Conservation (phyloP, 495 filamentous ascomycete genomes). For the Hyaloscypha hepaticicola region DNA sequence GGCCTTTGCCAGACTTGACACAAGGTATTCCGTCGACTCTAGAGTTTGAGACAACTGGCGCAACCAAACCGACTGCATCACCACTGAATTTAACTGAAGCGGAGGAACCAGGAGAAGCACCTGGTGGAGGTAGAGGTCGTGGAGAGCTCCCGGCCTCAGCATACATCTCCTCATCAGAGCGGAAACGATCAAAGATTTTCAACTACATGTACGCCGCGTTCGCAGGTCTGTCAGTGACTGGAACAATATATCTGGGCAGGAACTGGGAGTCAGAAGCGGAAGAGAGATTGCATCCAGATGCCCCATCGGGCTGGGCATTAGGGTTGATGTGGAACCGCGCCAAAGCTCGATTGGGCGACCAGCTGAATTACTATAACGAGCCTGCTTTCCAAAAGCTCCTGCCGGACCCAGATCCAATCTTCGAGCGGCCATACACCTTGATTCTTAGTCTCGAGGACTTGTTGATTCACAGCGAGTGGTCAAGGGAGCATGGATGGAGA, state of each 20-base stretch:
- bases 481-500: conserved; percentile 89
- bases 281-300: conserved; percentile 60
- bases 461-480: conserved; percentile 91
- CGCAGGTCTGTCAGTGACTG: conserved; percentile 45
- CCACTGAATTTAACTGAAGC: conserved; percentile 60
- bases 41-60: conserved; percentile 62
- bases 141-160: conserved; percentile 74
- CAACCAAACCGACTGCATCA: conserved; percentile 32
- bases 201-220: conserved; percentile 61
- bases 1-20: conserved; percentile 80
- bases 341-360: conserved; percentile 67
- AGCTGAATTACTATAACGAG: conserved; percentile 90
- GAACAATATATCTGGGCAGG: conserved; percentile 67
- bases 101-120: conserved; percentile 47
- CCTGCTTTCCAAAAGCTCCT: conserved; percentile 92
- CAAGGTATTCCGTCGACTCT: conserved; percentile 90
- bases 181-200: conserved; percentile 67
- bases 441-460: conserved; percentile 92
- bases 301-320: conserved; percentile 60
- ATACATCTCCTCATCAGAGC: conserved; percentile 88
- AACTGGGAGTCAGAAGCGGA: conserved; percentile 82
- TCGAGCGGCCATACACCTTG: conserved; percentile 86
- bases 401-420: conserved; percentile 79
- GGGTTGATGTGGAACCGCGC: conserved; percentile 75
- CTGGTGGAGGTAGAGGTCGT: conserved; percentile 45